phyloP scores from a whole-genome alignment of 1,284 basidiomycete genomes.

The Somion occarium region DNA sequence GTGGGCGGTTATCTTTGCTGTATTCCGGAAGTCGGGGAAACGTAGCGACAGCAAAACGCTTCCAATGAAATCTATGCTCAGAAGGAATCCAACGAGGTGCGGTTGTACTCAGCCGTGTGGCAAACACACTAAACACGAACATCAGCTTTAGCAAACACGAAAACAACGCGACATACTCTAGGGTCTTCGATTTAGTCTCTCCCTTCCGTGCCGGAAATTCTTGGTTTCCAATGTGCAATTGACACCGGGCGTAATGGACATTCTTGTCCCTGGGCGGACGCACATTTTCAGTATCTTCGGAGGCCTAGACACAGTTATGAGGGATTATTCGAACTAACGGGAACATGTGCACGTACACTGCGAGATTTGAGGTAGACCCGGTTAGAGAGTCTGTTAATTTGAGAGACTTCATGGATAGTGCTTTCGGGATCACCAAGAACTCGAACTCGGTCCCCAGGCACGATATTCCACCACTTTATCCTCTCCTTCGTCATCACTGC shows the following conservation, averaged over 20 bases:
- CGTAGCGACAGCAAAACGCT: slow-evolving; percentile 62
- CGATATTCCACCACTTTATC: slow-evolving; percentile 82
- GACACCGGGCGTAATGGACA: slow-evolving; percentile 74
- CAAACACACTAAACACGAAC: slow-evolving; percentile 57
- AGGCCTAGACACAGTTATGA: slow-evolving; percentile 8
- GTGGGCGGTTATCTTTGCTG: slow-evolving; percentile 30
- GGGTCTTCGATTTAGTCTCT: slow-evolving; percentile 33
- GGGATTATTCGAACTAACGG: neutral
- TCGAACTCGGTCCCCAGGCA: slow-evolving; percentile 76
- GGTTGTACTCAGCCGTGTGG: slow-evolving; percentile 59
- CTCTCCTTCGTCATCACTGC: slow-evolving; percentile 58
- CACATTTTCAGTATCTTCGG: slow-evolving; percentile 24
- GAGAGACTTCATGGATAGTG: slow-evolving; percentile 60
- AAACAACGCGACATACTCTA: slow-evolving; percentile 38
- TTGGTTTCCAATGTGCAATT: slow-evolving; percentile 66
- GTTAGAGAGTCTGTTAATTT: slow-evolving; percentile 70
- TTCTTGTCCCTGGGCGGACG: slow-evolving; percentile 34
- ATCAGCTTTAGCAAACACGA: slow-evolving; percentile 1
- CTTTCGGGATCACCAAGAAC: slow-evolving; percentile 59
- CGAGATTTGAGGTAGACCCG: slow-evolving; percentile 61
- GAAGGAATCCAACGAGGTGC: slow-evolving; percentile 52
- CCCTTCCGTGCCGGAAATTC: slow-evolving; percentile 47
- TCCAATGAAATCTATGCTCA: slow-evolving; percentile 52
- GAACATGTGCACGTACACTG: slow-evolving; percentile 5
- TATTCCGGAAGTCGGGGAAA: slow-evolving; percentile 50